Evolutionary conservation across 1,284 basidiomycete genomes (phyloP).

Genomic region (Ganoderma lucidum): DNA sequence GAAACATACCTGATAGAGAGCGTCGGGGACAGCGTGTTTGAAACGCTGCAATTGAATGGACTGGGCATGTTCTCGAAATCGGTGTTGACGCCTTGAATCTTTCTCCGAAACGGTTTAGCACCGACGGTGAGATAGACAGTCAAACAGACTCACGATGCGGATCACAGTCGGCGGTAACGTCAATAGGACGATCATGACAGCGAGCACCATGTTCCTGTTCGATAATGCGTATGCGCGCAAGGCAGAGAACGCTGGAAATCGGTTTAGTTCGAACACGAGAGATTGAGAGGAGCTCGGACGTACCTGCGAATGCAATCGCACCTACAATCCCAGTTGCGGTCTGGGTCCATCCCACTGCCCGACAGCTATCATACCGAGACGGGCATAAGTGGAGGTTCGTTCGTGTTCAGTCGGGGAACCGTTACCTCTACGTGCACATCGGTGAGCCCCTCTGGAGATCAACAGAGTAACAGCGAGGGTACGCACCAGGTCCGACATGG

Average conservation of each 20-base stretch:
- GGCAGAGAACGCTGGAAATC: neutral
- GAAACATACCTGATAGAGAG: neutral
- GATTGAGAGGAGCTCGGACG: neutral
- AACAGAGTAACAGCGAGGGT: neutral
- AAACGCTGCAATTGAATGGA: neutral
- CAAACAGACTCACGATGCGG: neutral
- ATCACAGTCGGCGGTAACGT: neutral
- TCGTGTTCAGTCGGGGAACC: neutral
- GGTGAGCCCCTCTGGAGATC: neutral
- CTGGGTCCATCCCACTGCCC: neutral
- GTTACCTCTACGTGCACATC: neutral
- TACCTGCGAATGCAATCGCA: neutral
- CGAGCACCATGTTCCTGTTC: neutral
- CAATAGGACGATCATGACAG: neutral
- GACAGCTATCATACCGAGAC: neutral
- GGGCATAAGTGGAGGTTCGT: neutral
- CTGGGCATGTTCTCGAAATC: neutral
- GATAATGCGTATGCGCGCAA: neutral
- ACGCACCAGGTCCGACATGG: slow-evolving; percentile 2
- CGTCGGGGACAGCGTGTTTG: neutral
- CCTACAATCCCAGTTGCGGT: neutral
- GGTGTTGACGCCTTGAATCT: neutral
- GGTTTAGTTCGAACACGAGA: neutral
- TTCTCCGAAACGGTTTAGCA: neutral
- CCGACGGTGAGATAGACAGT: neutral